Evolutionary conservation across 2,329 filamentous ascomycete genomes (phyloP).

Genomic region (Monosporascus sp.): DNA sequence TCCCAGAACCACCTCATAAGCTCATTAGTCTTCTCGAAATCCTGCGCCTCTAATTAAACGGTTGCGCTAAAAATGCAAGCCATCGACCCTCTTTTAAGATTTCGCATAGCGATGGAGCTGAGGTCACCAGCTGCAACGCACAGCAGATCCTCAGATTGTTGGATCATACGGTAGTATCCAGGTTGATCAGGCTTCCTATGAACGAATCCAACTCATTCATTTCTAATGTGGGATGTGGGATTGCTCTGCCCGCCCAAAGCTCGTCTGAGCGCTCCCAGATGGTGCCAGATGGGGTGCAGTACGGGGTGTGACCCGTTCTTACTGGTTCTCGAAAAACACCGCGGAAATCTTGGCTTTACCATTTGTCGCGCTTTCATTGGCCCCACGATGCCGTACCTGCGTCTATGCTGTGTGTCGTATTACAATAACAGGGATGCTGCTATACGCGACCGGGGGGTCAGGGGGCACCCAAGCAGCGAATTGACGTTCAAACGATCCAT

Average conservation of each 20-base stretch:
- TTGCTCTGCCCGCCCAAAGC: neutral
- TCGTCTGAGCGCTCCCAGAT: neutral
- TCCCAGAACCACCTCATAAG: too few relatives aligned
- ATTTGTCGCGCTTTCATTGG: conserved; percentile 15
- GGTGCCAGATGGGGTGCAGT: neutral
- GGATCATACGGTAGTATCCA: neutral
- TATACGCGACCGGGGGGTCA: conserved; percentile 12
- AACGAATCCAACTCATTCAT: neutral
- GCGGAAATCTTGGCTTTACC: conserved; percentile 4
- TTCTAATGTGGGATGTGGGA: neutral
- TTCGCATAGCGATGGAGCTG: neutral
- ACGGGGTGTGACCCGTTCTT: neutral
- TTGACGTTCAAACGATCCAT: neutral
- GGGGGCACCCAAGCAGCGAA: conserved; percentile 13
- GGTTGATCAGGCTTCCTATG: neutral
- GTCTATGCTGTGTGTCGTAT: conserved; percentile 9
- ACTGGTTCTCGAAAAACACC: conserved; percentile 9
- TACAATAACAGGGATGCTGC: neutral
- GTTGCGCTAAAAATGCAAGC: neutral
- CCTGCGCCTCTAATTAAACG: neutral
- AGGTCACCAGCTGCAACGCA: neutral
- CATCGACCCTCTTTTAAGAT: neutral
- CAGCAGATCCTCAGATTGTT: neutral
- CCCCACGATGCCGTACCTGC: conserved; percentile 27
- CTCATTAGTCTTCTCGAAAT: neutral